Conservation (phyloP, 208 protist species). For the Leishmania tarentolae region DNA sequence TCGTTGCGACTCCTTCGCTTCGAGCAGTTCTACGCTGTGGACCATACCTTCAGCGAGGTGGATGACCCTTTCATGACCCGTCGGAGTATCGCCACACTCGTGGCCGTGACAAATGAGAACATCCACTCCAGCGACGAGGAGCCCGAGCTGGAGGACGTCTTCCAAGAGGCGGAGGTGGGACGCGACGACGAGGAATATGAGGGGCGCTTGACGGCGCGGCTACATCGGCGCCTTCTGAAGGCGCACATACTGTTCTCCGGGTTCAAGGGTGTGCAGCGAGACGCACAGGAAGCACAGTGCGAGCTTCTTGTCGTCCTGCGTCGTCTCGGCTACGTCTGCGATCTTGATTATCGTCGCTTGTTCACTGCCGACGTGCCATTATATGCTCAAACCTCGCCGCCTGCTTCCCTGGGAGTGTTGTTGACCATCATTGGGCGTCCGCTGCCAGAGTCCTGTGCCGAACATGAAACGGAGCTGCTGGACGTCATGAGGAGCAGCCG, state of each 20-base stretch:
- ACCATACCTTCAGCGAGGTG: constrained; percentile 48
- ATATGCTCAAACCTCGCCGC: neutral
- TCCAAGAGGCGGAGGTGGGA: constrained; percentile 28
- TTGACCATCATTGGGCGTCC: constrained; percentile 14
- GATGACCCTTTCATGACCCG: constrained; percentile 56
- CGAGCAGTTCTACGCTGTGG: constrained; percentile 59
- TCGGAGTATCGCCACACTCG: constrained; percentile 27
- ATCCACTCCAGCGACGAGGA: constrained; percentile 23
- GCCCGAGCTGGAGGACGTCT: constrained; percentile 26
- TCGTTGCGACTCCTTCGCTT: constrained; percentile 46
- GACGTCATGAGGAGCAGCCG: constrained; percentile 17
- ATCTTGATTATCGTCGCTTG: constrained; percentile 34
- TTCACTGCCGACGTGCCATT: neutral
- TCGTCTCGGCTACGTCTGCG: constrained; percentile 72
- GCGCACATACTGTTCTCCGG: constrained; percentile 56
- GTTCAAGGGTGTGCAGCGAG: constrained; percentile 42
- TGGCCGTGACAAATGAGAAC: constrained; percentile 35
- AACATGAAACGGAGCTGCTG: constrained; percentile 42
- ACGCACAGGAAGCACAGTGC: constrained; percentile 61
- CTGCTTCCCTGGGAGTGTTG: neutral
- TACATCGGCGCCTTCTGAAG: constrained; percentile 30
- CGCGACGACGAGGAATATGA: constrained; percentile 3
- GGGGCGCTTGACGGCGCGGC: constrained; percentile 15
- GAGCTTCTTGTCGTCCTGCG: constrained; percentile 67
- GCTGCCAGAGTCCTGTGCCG: constrained; percentile 37